phyloP scores from a whole-genome alignment of 192 early-diverging fungal genomes.

The Ambispora gerdemannii region DNA sequence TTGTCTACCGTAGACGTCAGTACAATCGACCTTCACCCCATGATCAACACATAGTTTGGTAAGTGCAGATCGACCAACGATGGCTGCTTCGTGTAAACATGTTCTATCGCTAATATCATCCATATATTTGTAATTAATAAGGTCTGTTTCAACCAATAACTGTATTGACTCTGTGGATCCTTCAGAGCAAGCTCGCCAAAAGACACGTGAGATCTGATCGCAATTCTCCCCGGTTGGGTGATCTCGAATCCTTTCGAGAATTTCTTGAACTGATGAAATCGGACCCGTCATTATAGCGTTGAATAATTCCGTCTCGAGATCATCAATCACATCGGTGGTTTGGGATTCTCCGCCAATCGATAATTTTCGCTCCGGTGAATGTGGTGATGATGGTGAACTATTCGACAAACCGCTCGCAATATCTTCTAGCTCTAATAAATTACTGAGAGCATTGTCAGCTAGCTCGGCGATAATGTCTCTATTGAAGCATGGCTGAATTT shows the following conservation, averaged over 20 bases:
- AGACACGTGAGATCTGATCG: conserved; percentile 67
- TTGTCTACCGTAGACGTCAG: conserved; percentile 88
- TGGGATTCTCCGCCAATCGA: conserved; percentile 31
- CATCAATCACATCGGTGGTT: conserved; percentile 49
- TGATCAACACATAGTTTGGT: conserved; percentile 56
- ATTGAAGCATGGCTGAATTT: conserved; percentile 98
- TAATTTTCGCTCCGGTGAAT: conserved; percentile 31
- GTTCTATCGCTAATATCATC: conserved; percentile 95
- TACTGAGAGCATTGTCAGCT: conserved; percentile 73
- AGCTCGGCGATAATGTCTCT: conserved; percentile 87
- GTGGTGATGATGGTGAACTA: conserved; percentile 35
- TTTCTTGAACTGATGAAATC: conserved; percentile 48
- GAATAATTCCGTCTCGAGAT: conserved; percentile 57
- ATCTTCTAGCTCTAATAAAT: conserved; percentile 76
- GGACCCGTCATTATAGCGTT: conserved; percentile 50
- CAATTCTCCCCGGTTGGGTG: conserved; percentile 50
- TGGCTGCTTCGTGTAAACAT: conserved; percentile 84
- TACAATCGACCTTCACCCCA: conserved; percentile 52
- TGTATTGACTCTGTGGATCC: conserved; percentile 50
- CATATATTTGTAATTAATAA: conserved; percentile 74
- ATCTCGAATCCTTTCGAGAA: conserved; percentile 46
- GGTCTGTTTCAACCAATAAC: conserved; percentile 59
- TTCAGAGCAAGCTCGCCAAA: conserved; percentile 68
- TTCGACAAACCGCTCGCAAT: conserved; percentile 43
- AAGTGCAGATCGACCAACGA: conserved; percentile 70